Conservation (phyloP, 2,329 filamentous ascomycete species). For the Aplosporella prunicola region DNA sequence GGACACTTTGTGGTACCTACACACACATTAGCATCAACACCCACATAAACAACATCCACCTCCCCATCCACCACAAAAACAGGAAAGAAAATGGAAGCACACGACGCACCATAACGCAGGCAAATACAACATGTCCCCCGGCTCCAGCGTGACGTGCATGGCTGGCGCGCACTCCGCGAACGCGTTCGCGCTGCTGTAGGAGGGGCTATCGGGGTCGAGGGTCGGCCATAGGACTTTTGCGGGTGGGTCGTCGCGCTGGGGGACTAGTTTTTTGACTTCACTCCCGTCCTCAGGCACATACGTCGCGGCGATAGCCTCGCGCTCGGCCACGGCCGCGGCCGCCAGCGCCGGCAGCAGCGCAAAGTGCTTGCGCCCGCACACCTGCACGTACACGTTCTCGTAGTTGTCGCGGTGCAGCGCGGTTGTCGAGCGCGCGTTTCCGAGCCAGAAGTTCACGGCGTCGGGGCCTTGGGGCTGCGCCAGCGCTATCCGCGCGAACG, state of each 20-base stretch:
- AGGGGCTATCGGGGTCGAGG: constrained; percentile 62
- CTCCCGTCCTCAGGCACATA: constrained; percentile 36
- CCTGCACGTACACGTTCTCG: constrained; percentile 74
- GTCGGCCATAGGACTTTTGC: constrained; percentile 56
- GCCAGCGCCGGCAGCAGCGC: constrained; percentile 63
- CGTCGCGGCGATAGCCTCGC: constrained; percentile 45
- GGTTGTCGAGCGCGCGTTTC: constrained; percentile 57
- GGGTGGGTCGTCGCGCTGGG: constrained; percentile 14
- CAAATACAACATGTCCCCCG: constrained; percentile 74
- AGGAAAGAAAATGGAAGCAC: background rate
- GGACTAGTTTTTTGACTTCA: background rate
- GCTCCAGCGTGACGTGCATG: constrained; percentile 56
- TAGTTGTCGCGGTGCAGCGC: constrained; percentile 76
- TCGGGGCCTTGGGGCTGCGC: constrained; percentile 48
- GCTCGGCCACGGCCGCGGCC: constrained; percentile 60
- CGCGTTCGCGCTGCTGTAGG: constrained; percentile 30
- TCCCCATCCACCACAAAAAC: too few species aligned
- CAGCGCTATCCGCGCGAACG: constrained; percentile 65
- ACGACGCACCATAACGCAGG: constrained; percentile 66
- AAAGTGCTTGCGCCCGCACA: constrained; percentile 66
- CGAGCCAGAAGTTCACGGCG: constrained; percentile 76
- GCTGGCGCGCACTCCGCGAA: constrained; percentile 54
- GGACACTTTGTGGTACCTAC: constrained; percentile 68
- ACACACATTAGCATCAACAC: background rate
- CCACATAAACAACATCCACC: constrained; percentile 7